Percentiles rank a stretch among this genome's conserved stretches.
Evolutionary conservation across 192 early-diverging fungal species (phyloP).

Genomic region (Pilaira anomala): DNA sequence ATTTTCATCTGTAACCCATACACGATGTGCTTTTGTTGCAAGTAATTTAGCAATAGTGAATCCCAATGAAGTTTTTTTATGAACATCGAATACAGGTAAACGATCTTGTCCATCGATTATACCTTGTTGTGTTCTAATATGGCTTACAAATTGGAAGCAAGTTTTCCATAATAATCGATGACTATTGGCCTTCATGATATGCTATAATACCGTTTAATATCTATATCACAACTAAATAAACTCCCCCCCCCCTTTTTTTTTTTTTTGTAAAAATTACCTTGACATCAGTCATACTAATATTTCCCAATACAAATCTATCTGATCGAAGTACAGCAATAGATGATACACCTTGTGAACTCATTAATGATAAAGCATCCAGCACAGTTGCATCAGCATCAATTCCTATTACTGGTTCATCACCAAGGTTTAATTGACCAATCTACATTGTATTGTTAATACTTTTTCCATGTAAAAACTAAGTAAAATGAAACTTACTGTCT

Average conservation of each 20-base stretch:
- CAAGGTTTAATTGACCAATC: slow-evolving; percentile 56
- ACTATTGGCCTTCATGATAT: slow-evolving; percentile 36
- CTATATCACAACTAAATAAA: background rate
- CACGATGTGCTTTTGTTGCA: slow-evolving; percentile 76
- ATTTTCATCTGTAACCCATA: slow-evolving; percentile 67
- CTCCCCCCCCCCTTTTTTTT: background rate
- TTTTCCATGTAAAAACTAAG: background rate
- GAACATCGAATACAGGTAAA: slow-evolving; percentile 73
- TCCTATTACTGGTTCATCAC: slow-evolving; percentile 51
- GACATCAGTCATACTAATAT: slow-evolving; percentile 69
- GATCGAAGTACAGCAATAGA: slow-evolving; percentile 57
- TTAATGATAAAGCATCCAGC: slow-evolving; percentile 60
- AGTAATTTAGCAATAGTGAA: slow-evolving; percentile 73
- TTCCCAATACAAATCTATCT: slow-evolving; percentile 53
- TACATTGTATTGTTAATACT: no score
- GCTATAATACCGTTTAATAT: slow-evolving; percentile 12
- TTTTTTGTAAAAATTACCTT: slow-evolving; percentile 49
- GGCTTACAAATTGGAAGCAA: slow-evolving; percentile 61
- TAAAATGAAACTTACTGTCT: slow-evolving; percentile 35
- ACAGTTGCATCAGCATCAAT: slow-evolving; percentile 53
- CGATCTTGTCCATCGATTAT: slow-evolving; percentile 64
- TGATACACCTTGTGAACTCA: slow-evolving; percentile 59
- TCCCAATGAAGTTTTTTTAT: slow-evolving; percentile 64
- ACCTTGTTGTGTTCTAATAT: slow-evolving; percentile 59
- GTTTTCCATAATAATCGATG: slow-evolving; percentile 49